Conservation (phyloP, 148 eudicot genomes). For the Rheum nobile region DNA sequence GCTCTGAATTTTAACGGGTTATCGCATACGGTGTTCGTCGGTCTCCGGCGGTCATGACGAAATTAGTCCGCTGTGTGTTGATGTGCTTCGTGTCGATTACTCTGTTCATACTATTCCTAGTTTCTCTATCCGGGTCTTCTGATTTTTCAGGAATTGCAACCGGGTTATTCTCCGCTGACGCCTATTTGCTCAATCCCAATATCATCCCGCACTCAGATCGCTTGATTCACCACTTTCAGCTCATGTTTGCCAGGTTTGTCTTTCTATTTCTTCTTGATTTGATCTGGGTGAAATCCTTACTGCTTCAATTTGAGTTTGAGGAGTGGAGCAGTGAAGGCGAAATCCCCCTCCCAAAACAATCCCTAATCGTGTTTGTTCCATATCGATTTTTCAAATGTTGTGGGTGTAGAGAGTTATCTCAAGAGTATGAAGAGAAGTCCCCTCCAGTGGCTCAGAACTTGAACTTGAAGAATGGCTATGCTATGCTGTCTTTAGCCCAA, state of each 20-base stretch:
- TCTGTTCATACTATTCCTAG: background rate
- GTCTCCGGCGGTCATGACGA: background rate
- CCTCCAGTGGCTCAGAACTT: constrained; percentile 10
- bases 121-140: background rate
- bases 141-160: background rate
- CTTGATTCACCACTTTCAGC: background rate
- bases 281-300: background rate
- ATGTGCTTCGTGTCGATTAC: background rate
- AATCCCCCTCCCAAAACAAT: background rate
- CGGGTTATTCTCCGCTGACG: background rate
- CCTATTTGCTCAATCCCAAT: constrained; percentile 7
- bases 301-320: background rate
- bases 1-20: too few relatives aligned
- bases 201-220: constrained; percentile 11
- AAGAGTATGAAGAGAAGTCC: constrained; percentile 10
- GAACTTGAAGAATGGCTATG: constrained; percentile 10
- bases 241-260: constrained; percentile 25
- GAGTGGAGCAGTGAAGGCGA: background rate
- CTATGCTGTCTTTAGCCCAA: constrained; percentile 22
- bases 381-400: background rate
- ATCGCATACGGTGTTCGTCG: background rate
- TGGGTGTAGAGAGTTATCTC: constrained; percentile 14
- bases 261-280: background rate
- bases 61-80: background rate
- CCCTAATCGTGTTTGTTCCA: background rate